Evolutionary conservation across 2,329 filamentous ascomycete species (phyloP), one percentile per base, ranked within the genome.

Genomic region (Xylaria sp.): DNA sequence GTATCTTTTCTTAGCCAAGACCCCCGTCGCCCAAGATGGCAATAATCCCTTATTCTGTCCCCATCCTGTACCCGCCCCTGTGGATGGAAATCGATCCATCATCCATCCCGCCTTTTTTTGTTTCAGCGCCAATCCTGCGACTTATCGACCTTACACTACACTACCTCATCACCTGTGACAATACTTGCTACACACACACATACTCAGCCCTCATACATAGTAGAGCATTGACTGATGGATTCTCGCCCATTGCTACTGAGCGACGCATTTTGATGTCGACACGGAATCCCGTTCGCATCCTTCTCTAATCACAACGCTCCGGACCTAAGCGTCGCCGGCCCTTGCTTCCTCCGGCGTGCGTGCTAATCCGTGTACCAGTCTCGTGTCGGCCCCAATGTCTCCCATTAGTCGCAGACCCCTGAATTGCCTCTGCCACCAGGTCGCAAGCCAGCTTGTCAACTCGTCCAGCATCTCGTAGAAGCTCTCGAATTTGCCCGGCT

Each of bases 311-410:
- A 7, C 21, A 47, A 25, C 14, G 17, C 14, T 31, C 49, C 49
- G 12, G 49, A 62, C 43, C 42, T 14, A n/a, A n/a, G 31, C 51
- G 37, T 40, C 37, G 49, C 60, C 35, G 33, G 53, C 14, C 19
- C 4, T 23, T 17, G 4, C 45, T 17, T n/a, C 7, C 12, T 19
- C 8, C 31, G 47, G 31, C 33, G 47, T 25, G 50, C 60, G 23
- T 28, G 38, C 40, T 46, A 35, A 25, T 55, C 25, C 31, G 25
- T 28, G 21, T 33, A 45, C 23, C 31, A 53, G 38, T 38, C 33
- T 37, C 54, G 67, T 69, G 68, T 59, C 63, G 65, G 65, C 64
- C 60, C 70, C 71, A 70, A 73, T 73, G 71, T 71, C 71, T 68
- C 67, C 62, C 67, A 68, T 58, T 64, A 61, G 52, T 63, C 63